phyloP scores from a whole-genome alignment of 1,139 yeast species.

The Lodderomyces elongisporus region DNA sequence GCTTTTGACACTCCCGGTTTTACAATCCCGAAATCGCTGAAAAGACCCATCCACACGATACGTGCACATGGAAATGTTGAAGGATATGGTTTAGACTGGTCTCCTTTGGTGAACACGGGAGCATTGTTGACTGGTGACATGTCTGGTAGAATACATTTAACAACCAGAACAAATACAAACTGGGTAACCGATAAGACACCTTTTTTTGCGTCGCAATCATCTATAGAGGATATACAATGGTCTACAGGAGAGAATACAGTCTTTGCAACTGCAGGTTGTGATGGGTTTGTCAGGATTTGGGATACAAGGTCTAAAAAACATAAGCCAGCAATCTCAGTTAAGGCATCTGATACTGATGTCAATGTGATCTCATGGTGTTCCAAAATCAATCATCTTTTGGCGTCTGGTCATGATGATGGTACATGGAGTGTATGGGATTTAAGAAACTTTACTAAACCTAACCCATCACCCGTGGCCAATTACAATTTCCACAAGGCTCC shows the following conservation, averaged over 20 bases:
- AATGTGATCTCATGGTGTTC: conserved; percentile 96
- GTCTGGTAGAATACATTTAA: conserved; percentile 73
- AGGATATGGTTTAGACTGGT: conserved; percentile 98
- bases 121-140: conserved; percentile 85
- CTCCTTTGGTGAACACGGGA: conserved; percentile 77
- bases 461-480: conserved; percentile 80
- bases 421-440: conserved; percentile 98
- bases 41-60: conserved; percentile 82
- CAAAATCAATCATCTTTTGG: conserved; percentile 78
- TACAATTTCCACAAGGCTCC: conserved; percentile 94
- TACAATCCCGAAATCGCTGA: conserved; percentile 68
- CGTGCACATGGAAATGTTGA: conserved; percentile 90
- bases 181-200: conserved; percentile 90
- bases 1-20: conserved; percentile 89
- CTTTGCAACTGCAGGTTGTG: conserved; percentile 89
- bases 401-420: conserved; percentile 97
- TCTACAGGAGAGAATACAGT: conserved; percentile 88
- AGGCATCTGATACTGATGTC: conserved; percentile 80
- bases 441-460: conserved; percentile 56
- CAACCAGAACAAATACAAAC: conserved; percentile 68
- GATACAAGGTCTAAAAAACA: conserved; percentile 92
- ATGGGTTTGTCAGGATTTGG: conserved; percentile 92
- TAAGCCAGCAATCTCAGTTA: conserved; percentile 81
- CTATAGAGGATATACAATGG: conserved; percentile 97
- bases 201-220: conserved; percentile 62